Base-by-base conservation (phyloP, 2,329 filamentous ascomycete species). In the Emericellopsis cladophorae region DNA sequence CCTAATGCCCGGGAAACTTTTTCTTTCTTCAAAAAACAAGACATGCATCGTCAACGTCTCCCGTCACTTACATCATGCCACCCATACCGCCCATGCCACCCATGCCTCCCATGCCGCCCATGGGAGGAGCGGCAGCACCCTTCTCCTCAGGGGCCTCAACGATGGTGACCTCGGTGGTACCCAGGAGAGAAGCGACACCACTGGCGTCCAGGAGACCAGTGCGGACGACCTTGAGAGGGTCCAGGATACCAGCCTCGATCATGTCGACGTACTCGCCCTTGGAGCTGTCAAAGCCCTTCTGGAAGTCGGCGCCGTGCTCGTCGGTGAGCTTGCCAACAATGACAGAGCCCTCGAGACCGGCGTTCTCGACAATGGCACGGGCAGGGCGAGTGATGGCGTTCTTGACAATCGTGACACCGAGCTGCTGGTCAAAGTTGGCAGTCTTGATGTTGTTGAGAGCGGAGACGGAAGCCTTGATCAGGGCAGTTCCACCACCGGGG, bases 221-320 rank as follows among this genome's bases (percentile, higher is more conserved):
- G 56, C 92, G 88, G 59, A 98, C 92, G 53, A 98, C 92, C 84
- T 98, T 98, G 76, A 98, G 84, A 49, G 92, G 92, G 64, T 98
- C 92, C 45, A 98, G 84, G 64, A 98, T 98, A 83, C 92, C 92
- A 51, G 87, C 79, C 48, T 76, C 64, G 59, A 98, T 95, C 92
- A 98, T 96, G 73, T 98, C 90, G 51, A 95, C 88, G 68, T 95
- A 98, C 72, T 96, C 85, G 66, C 90, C 88, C 74, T 89, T 95
- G 62, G 87, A 70, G 68, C 84, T 92, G 76, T 98, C 87, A 70
- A 87, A 98, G 49, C 92, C 92, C 74, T 84, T 92, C 84, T 95
- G 93, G 79, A 98, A 98, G 67, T 98, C 89, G 50, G 62, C 61
- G 61, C 77, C 88, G 61, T 74, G 90, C 70, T 98, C 92, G 55